phyloP scores from a whole-genome alignment of 805 yeast species.

The Kuraishia capsulata region DNA sequence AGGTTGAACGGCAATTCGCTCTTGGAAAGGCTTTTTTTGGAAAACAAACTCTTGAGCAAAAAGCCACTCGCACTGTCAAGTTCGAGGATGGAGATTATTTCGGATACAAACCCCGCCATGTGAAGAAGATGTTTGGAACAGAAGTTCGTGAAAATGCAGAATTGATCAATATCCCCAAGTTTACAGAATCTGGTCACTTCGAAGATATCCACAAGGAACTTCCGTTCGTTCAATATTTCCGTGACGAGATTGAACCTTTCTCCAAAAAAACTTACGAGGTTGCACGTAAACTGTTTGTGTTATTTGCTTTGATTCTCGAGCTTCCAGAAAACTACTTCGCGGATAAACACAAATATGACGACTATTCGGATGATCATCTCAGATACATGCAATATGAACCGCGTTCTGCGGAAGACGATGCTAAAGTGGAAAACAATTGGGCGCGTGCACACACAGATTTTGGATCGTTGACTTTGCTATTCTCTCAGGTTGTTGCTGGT shows the following conservation, averaged over 20 bases:
- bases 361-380: constrained; percentile 24
- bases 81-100: constrained; percentile 22
- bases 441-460: constrained; percentile 27
- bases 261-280: constrained; percentile 17
- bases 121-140: constrained; percentile 21
- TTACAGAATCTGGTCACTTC: constrained; percentile 12
- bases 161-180: constrained; percentile 24
- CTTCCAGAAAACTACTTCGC: constrained; percentile 24
- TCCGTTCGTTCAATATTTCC: constrained; percentile 16
- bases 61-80: constrained; percentile 16
- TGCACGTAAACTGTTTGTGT: constrained; percentile 15
- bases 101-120: constrained; percentile 23
- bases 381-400: constrained; percentile 26
- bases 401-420: constrained; percentile 18
- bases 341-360: constrained; percentile 21
- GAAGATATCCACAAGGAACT: constrained; percentile 12
- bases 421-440: constrained; percentile 22
- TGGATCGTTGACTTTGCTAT: constrained; percentile 25
- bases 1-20: constrained; percentile 18
- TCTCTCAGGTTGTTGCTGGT: constrained; percentile 26
- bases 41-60: constrained; percentile 19
- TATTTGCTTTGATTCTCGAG: constrained; percentile 25
- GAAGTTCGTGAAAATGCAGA: constrained; percentile 22
- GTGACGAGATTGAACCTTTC: constrained; percentile 13
- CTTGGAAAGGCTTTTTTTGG: constrained; percentile 20